Evolutionary conservation across 108 stramenopile genomes (phyloP).

Genomic region (Skeletonema menzelii): DNA sequence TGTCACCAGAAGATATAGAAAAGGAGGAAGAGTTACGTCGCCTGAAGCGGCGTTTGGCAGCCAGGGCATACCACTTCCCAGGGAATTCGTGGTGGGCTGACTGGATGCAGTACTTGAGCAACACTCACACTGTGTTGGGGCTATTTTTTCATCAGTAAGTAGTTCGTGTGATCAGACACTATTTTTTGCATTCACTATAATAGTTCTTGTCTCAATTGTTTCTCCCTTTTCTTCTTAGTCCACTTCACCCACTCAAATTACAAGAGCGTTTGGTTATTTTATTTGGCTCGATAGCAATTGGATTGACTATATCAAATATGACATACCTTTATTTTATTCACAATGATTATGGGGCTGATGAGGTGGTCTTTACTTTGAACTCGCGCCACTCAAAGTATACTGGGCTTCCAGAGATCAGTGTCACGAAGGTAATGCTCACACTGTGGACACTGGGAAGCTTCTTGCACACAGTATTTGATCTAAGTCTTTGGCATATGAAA

Average conservation of each 20-base stretch:
- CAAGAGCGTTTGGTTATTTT: constrained; percentile 42
- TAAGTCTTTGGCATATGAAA: constrained; percentile 49
- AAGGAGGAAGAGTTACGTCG: constrained; percentile 38
- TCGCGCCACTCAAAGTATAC: constrained; percentile 15
- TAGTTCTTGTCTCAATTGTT: neutral
- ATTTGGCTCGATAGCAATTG: constrained; percentile 46
- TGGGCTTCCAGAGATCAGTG: constrained; percentile 21
- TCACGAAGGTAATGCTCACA: constrained; percentile 47
- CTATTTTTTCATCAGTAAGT: constrained; percentile 47
- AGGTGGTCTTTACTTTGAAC: constrained; percentile 30
- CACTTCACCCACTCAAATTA: constrained; percentile 42
- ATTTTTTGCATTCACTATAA: neutral
- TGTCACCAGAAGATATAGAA: constrained; percentile 37
- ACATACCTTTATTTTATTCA: constrained; percentile 44
- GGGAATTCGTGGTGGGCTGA: constrained; percentile 49
- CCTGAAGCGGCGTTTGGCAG: constrained; percentile 41
- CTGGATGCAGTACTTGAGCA: constrained; percentile 48
- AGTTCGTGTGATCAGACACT: neutral
- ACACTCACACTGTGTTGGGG: constrained; percentile 50
- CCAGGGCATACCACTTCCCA: constrained; percentile 49
- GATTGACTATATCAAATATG: constrained; percentile 48
- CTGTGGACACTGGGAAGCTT: constrained; percentile 54
- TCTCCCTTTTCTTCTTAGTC: neutral
- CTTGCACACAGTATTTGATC: constrained; percentile 44
- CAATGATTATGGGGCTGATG: constrained; percentile 19